These are phyloP conservation scores for Pittosporum tobira DNA, from an alignment of 129 eudicot species.

Conservation along the genomic window DNA sequence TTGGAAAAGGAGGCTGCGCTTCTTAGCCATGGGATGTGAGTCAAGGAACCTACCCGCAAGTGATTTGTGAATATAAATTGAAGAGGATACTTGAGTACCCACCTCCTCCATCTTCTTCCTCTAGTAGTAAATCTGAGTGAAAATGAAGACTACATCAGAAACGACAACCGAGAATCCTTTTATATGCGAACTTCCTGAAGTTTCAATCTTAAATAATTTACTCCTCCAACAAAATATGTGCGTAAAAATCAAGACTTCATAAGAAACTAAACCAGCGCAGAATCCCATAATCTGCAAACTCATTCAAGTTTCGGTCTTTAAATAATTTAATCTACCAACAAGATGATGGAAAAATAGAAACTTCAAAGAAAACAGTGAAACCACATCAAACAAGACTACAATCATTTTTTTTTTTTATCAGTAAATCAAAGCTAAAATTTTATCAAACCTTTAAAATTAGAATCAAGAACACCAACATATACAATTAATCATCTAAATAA, in stretches of 20 bases:
- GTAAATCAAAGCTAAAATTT: neutral
- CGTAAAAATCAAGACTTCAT: neutral
- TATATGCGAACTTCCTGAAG: neutral
- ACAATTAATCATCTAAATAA: neutral
- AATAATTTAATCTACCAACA: neutral
- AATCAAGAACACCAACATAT: neutral
- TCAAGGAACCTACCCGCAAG: slow-evolving; percentile 39
- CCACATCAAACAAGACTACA: too few relatives aligned
- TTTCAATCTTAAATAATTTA: neutral
- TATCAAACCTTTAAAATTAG: too few relatives aligned
- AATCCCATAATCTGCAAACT: neutral
- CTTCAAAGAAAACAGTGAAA: too few relatives aligned
- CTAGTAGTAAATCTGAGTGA: neutral
- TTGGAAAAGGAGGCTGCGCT: slow-evolving; percentile 56
- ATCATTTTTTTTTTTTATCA: neutral
- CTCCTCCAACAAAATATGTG: neutral
- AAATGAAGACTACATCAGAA: neutral
- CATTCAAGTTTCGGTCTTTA: too few relatives aligned
- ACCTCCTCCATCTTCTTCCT: slow-evolving; percentile 59
- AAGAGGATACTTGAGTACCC: slow-evolving; percentile 70
- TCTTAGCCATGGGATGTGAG: slow-evolving; percentile 42
- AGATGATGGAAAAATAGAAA: neutral
- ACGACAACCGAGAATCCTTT: neutral
- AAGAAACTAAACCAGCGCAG: too few relatives aligned
- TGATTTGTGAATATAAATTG: slow-evolving; percentile 47